Conservation (phyloP, 257 asterid species). For the Rauvolfia tetraphylla region DNA sequence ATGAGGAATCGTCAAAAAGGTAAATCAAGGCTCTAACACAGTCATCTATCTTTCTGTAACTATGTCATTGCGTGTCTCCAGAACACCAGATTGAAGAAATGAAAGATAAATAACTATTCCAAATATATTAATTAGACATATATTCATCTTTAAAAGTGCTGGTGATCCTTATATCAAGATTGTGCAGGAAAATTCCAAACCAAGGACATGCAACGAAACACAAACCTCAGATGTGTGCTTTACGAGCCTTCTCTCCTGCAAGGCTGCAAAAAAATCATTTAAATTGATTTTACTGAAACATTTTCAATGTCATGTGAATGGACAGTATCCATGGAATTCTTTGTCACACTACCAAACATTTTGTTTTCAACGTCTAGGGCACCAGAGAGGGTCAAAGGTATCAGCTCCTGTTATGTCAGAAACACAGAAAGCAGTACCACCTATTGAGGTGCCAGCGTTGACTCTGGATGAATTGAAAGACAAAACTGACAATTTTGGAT, state of each 20-base stretch:
- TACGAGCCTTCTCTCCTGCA: not conserved
- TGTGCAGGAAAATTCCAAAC: not conserved
- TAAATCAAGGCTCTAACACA: not conserved
- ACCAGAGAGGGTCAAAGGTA: constrained; percentile 56
- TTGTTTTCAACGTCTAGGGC: constrained; percentile 33
- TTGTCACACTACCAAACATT: too few species aligned
- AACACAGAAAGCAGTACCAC: constrained; percentile 58
- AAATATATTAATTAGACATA: not conserved
- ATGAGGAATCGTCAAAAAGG: not conserved
- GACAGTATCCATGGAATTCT: not conserved
- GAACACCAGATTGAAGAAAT: not conserved
- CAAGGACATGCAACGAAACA: not conserved
- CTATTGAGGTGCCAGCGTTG: constrained; percentile 75
- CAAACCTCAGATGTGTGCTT: not conserved
- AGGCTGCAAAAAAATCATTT: not conserved
- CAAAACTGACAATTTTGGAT: constrained; percentile 80
- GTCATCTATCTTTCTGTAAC: not conserved
- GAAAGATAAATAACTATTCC: not conserved
- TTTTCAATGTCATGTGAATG: not conserved
- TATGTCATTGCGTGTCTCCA: not conserved
- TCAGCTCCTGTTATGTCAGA: constrained; percentile 68
- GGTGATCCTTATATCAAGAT: not conserved
- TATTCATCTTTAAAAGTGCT: not conserved
- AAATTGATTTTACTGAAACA: not conserved
- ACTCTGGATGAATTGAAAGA: constrained; percentile 79